A percentile compares a stretch with the other conserved stretches of the same genome.
Evolutionary conservation across 352 stramenopile species (phyloP).

Genomic region (Phytopythium oedochilum): DNA sequence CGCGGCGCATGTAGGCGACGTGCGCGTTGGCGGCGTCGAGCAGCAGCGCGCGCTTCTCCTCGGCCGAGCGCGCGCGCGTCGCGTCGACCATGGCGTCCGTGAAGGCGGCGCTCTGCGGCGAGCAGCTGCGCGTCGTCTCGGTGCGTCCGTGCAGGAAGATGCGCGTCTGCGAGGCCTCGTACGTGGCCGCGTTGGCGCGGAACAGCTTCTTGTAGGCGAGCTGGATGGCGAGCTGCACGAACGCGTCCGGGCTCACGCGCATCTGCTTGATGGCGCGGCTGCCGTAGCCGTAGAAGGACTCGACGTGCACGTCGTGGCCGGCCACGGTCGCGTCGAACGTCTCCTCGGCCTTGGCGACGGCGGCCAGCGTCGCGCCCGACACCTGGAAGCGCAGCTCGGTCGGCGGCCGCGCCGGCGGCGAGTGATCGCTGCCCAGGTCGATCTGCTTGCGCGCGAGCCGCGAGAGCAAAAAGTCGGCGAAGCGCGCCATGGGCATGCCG

Average conservation of each 20-base stretch:
- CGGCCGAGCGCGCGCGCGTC: slow-evolving; percentile 15
- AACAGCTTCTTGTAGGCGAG: slow-evolving; percentile 86
- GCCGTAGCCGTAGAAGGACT: slow-evolving; percentile 88
- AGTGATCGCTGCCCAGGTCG: slow-evolving; percentile 28
- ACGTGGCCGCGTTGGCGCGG: slow-evolving; percentile 74
- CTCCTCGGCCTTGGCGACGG: slow-evolving; percentile 48
- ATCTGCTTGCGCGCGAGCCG: slow-evolving; percentile 47
- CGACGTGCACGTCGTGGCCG: slow-evolving; percentile 87
- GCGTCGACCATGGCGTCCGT: slow-evolving; percentile 75
- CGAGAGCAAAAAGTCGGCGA: slow-evolving; percentile 57
- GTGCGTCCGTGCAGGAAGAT: slow-evolving; percentile 95
- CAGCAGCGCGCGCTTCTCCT: slow-evolving; percentile 45
- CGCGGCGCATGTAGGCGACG: slow-evolving; percentile 68
- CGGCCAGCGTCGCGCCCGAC: slow-evolving; percentile 32
- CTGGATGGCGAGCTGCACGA: slow-evolving; percentile 95
- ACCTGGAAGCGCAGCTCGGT: slow-evolving; percentile 53
- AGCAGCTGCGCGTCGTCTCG: slow-evolving; percentile 86
- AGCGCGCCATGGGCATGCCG: slow-evolving; percentile 77
- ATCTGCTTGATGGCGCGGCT: slow-evolving; percentile 87
- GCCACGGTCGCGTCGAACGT: slow-evolving; percentile 66
- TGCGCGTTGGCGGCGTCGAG: slow-evolving; percentile 38
- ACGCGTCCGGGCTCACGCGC: slow-evolving; percentile 92
- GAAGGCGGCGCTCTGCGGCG: slow-evolving; percentile 77
- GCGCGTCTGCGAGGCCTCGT: slow-evolving; percentile 94
- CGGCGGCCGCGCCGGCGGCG: slow-evolving; percentile 23